These are phyloP conservation scores for Aspergillus tanneri DNA, from an alignment of 2,329 filamentous ascomycete genomes.

Conservation along the genomic window DNA sequence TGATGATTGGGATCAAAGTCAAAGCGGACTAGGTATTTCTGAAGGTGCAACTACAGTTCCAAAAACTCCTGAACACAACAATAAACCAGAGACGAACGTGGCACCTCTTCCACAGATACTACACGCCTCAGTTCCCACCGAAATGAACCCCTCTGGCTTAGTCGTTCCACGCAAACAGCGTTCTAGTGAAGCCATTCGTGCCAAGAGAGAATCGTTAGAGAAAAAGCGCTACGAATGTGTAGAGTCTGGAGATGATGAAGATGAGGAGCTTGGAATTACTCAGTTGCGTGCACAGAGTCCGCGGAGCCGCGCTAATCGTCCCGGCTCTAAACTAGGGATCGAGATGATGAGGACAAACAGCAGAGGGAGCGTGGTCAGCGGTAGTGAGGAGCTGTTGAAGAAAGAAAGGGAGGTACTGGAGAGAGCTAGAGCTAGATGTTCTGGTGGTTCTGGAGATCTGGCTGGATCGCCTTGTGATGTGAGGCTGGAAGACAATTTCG, in stretches of 20 bases:
- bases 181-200: conserved; percentile 70
- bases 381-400: conserved; percentile 41
- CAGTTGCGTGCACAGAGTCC: conserved; percentile 53
- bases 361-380: conserved; percentile 70
- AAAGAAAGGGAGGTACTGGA: conserved; percentile 37
- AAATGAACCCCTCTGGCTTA: conserved; percentile 54
- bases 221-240: conserved; percentile 69
- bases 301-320: conserved; percentile 55
- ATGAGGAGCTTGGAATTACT: conserved; percentile 75
- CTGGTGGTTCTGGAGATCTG: conserved; percentile 21
- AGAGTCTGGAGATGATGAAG: conserved; percentile 92
- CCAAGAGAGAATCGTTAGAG: conserved; percentile 73
- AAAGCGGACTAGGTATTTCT: conserved; percentile 74
- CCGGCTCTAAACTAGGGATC: conserved; percentile 84
- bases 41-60: conserved; percentile 48
- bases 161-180: conserved; percentile 60
- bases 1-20: conserved; percentile 68
- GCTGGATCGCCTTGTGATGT: conserved; percentile 24
- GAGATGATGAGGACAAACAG: conserved; percentile 99
- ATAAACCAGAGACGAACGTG: conserved; percentile 12
- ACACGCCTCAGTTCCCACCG: conserved; percentile 64
- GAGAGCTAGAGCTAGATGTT: conserved; percentile 24
- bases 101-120: conserved; percentile 54
- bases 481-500: conserved; percentile 33
- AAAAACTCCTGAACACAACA: conserved; percentile 23